Evolutionary conservation across 768 basidiomycete genomes (phyloP), one percentile per base, ranked within the genome.

Genomic region (Hypholoma sublateritium): DNA sequence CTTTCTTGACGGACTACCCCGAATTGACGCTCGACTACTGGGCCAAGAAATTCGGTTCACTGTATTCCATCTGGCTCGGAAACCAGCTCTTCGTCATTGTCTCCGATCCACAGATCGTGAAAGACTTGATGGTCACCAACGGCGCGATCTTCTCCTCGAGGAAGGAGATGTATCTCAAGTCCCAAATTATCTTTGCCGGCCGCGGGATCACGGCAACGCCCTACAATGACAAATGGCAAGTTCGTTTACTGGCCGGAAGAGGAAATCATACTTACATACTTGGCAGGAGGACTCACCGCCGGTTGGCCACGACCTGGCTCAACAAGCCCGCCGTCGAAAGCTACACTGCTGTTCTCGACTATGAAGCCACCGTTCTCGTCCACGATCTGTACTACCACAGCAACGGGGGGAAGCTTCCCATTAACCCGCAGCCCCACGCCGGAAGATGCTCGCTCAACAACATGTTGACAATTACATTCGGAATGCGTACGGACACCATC

Each of bases 41-140:
- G 79, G 70, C 75, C 1, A 72, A 73, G 54, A 70, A 72, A 53
- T 80, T 71, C 54, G 80, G 80, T 0, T 65, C 76, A 0, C 55
- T 81, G 9, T 80, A 74, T 59, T 80, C 79, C 6, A 56, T 81
- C 49, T 77, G 72, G 71, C 70, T 81, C 19, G 80, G 80, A 14
- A 73, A 77, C 56, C 79, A 79, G 57, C 74, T 79, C 17, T 77
- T 80, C 59, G 71, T 81, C 48, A 66, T 79, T 39, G 56, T 81
- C 37, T 79, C 78, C 4, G 77, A 79, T 59, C 72, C 78, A 4
- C 66, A 69, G 24, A 70, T 80, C 11, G 78, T 72, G 0, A 74
- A 74, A 47, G 79, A 80, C 54, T 68, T 81, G 25, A 64, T 80
- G 62, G 73, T 80, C 21, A 73, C 72, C 21, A 77, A 79, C 45